These are phyloP conservation scores for Penicillium sp. DNA, from an alignment of 2,329 filamentous ascomycete species.

Conservation along the genomic window DNA sequence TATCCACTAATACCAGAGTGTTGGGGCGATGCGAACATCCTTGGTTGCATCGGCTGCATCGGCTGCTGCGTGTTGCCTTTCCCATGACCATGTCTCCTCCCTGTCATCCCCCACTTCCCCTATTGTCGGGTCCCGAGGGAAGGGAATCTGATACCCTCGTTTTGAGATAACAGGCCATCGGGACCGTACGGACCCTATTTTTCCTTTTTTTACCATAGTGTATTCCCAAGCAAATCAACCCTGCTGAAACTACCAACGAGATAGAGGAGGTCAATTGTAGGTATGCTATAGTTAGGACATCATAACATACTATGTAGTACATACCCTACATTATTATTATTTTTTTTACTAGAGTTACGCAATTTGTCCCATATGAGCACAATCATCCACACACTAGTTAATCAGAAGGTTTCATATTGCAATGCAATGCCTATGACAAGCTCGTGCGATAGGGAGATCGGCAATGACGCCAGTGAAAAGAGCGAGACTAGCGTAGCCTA, in stretches of 20 bases:
- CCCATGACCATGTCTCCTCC: background rate
- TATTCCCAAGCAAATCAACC: background rate
- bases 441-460: conserved; percentile 4
- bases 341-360: background rate
- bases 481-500: background rate
- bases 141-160: background rate
- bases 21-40: conserved; percentile 4
- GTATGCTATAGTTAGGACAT: background rate
- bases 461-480: background rate
- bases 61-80: background rate
- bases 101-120: background rate
- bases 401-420: background rate
- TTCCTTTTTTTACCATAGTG: background rate
- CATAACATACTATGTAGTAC: background rate
- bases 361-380: background rate
- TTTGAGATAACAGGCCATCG: background rate
- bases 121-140: background rate
- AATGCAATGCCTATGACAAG: background rate
- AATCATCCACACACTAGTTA: background rate
- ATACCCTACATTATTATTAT: background rate
- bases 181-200: no score
- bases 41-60: background rate
- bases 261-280: background rate
- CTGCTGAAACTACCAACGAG: background rate
- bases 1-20: background rate